Percentiles rank a stretch among this genome's conserved stretches.
Conservation (phyloP, 2,329 filamentous ascomycete species). For the Tolypocladium cylindrosporum region DNA sequence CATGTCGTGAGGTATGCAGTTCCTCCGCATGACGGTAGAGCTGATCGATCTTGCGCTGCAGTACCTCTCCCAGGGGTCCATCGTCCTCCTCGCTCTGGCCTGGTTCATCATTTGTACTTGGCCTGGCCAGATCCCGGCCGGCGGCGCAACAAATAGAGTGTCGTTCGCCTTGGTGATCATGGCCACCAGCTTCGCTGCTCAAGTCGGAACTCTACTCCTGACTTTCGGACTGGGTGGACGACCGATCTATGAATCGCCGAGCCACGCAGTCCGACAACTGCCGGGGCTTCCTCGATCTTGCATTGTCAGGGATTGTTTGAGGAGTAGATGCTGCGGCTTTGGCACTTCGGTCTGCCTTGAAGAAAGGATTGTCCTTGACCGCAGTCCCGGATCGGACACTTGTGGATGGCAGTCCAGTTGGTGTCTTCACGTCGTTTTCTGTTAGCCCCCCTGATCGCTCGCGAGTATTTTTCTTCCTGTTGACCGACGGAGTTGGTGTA, state of each 20-base stretch:
- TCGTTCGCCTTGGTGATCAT: constrained; percentile 13
- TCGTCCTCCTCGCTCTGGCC: neutral
- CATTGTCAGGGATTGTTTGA: constrained; percentile 9
- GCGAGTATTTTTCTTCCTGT: neutral
- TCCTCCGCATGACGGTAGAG: constrained; percentile 22
- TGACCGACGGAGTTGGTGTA: neutral
- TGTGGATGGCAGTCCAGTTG: neutral
- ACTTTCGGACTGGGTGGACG: constrained; percentile 3
- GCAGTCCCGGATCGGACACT: constrained; percentile 2
- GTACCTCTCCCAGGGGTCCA: constrained; percentile 9
- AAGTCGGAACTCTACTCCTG: constrained; percentile 16
- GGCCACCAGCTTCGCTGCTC: constrained; percentile 15
- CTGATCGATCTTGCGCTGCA: constrained; percentile 14
- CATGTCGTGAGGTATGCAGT: constrained; percentile 22
- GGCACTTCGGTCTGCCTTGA: constrained; percentile 17
- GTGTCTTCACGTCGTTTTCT: neutral
- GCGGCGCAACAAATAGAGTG: constrained; percentile 22
- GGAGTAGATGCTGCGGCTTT: constrained; percentile 12
- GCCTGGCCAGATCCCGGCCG: constrained; percentile 4
- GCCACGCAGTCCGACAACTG: constrained; percentile 20
- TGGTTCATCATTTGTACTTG: neutral
- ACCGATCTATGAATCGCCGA: constrained; percentile 7
- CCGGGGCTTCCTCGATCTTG: constrained; percentile 9
- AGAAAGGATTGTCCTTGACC: constrained; percentile 21
- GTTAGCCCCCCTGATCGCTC: neutral